phyloP scores from a whole-genome alignment of 352 stramenopile genomes.

The Phytophthora boehmeriae region DNA sequence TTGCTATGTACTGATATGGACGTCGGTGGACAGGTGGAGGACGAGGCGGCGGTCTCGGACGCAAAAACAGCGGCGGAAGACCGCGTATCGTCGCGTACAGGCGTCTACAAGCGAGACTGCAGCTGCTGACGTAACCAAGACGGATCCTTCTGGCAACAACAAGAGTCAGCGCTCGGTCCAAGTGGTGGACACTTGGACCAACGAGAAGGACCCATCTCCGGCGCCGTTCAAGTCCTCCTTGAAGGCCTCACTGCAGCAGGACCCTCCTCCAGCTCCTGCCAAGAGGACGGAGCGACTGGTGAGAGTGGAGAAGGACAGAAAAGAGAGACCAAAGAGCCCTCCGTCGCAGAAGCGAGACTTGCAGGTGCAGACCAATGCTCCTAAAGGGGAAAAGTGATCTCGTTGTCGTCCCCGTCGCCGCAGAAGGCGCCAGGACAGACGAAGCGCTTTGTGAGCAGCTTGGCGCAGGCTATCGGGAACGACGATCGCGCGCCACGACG shows the following conservation, averaged over 20 bases:
- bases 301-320: slow-evolving; percentile 20
- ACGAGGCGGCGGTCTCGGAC: slow-evolving; percentile 27
- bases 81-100: slow-evolving; percentile 52
- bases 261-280: slow-evolving; percentile 12
- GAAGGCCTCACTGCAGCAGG: slow-evolving; percentile 34
- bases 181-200: slow-evolving; percentile 21
- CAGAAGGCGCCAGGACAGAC: slow-evolving; percentile 24
- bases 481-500: slow-evolving; percentile 14
- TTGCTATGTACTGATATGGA: slow-evolving; percentile 3
- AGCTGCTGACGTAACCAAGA: neutral
- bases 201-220: slow-evolving; percentile 6
- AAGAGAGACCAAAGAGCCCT: slow-evolving; percentile 11
- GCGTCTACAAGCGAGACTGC: slow-evolving; percentile 10
- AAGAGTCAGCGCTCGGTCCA: slow-evolving; percentile 23
- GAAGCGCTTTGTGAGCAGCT: slow-evolving; percentile 47
- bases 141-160: neutral
- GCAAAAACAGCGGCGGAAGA: slow-evolving; percentile 30
- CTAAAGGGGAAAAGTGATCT: slow-evolving; percentile 36
- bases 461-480: slow-evolving; percentile 35
- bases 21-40: slow-evolving; percentile 32
- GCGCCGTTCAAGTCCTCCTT: slow-evolving; percentile 59
- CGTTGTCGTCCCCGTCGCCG: slow-evolving; percentile 39
- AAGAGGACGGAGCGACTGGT: slow-evolving; percentile 30
- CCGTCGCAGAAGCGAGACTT: slow-evolving; percentile 20
- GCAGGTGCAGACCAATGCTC: slow-evolving; percentile 31